These are phyloP conservation scores for Scalesia atractyloides DNA, from an alignment of 129 eudicot genomes.

Conservation along the genomic window DNA sequence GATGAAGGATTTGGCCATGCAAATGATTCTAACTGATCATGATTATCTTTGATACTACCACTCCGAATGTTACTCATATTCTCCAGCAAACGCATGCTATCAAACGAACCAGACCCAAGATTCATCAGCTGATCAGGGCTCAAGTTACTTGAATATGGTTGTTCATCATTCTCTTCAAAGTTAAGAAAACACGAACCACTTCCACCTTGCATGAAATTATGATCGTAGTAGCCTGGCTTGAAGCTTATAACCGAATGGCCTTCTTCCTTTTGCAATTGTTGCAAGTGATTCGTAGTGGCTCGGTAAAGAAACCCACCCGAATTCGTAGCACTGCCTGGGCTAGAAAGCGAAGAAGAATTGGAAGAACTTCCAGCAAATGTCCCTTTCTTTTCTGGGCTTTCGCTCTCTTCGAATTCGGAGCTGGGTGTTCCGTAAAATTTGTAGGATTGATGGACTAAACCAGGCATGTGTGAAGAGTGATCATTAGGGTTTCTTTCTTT, in stretches of 20 bases:
- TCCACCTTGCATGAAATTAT: constrained; percentile 41
- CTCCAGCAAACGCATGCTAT: constrained; percentile 40
- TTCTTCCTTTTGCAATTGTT: constrained; percentile 49
- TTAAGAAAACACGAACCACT: constrained; percentile 62
- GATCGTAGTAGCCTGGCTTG: constrained; percentile 55
- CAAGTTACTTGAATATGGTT: constrained; percentile 32
- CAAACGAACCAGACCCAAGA: constrained; percentile 32
- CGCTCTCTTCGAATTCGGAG: constrained; percentile 32
- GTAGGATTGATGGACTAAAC: constrained; percentile 39
- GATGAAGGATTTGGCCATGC: constrained; percentile 60
- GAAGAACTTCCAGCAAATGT: constrained; percentile 42
- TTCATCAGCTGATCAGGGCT: constrained; percentile 33
- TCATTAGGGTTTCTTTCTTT: constrained; percentile 52
- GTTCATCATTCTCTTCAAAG: constrained; percentile 55
- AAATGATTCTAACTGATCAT: constrained; percentile 44
- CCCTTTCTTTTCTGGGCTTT: constrained; percentile 44
- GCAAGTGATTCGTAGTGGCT: constrained; percentile 26
- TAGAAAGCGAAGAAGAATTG: constrained; percentile 68
- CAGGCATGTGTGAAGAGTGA: constrained; percentile 37
- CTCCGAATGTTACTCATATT: constrained; percentile 44
- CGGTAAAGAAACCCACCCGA: constrained; percentile 44
- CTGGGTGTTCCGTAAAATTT: constrained; percentile 33
- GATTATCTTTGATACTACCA: constrained; percentile 27
- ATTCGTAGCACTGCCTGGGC: constrained; percentile 66
- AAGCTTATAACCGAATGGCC: constrained; percentile 70